These are phyloP conservation scores for Chlorociboria aeruginascens DNA, from an alignment of 495 filamentous ascomycete species.

Conservation along the genomic window DNA sequence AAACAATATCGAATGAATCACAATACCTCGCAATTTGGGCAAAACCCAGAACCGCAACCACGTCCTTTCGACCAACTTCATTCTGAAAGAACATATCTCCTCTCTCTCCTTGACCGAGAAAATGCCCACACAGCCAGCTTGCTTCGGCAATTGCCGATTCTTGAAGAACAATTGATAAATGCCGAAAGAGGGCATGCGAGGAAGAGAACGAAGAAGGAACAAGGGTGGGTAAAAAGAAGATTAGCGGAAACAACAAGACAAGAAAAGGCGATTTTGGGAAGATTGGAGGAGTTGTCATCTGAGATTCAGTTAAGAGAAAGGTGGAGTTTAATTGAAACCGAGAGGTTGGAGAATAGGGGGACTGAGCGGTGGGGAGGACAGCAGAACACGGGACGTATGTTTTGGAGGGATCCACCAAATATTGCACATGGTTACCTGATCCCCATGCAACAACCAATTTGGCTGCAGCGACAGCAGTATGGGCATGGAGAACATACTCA, in stretches of 20 bases:
- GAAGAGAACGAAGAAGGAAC: constrained; percentile 13
- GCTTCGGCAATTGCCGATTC: constrained; percentile 16
- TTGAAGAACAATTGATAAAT: constrained; percentile 3
- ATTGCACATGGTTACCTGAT: neutral
- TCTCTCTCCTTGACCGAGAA: constrained; percentile 26
- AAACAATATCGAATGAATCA: no score
- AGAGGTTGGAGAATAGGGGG: neutral
- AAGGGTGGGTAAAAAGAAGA: constrained; percentile 19
- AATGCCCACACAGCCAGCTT: constrained; percentile 21
- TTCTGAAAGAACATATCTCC: constrained; percentile 28
- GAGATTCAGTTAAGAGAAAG: constrained; percentile 29
- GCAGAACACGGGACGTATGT: no score
- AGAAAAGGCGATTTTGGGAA: constrained; percentile 26
- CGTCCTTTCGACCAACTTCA: constrained; percentile 20
- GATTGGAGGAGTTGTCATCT: constrained; percentile 31
- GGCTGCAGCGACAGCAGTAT: neutral
- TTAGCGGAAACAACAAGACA: constrained; percentile 27
- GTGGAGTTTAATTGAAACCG: constrained; percentile 21
- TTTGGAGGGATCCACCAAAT: neutral
- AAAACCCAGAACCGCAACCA: neutral
- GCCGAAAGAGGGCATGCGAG: constrained; percentile 12
- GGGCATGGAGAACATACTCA: neutral
- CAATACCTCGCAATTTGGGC: no score
- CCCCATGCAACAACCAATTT: neutral
- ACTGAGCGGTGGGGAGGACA: no score